Percentiles rank a stretch among this genome's conserved stretches.
These are phyloP conservation scores for Lasiosphaeria ovina DNA, from an alignment of 495 filamentous ascomycete species.

Conservation along the genomic window DNA sequence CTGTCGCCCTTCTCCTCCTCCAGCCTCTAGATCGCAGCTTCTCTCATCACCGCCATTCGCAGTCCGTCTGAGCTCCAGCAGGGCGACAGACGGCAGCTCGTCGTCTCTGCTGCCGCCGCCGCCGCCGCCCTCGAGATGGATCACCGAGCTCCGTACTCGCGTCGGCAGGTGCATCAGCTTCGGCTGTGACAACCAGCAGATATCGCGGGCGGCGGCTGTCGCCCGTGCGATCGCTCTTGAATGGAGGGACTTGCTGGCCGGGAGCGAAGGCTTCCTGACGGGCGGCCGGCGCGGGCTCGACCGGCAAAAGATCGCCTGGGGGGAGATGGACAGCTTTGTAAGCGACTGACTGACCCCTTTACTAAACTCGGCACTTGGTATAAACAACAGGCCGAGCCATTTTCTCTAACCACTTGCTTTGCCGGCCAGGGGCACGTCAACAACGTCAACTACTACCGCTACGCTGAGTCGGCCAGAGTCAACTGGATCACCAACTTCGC, in stretches of 20 bases:
- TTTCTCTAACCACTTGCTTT: slow-evolving; percentile 9
- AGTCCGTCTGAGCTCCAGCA: not conserved
- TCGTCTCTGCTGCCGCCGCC: slow-evolving; percentile 4
- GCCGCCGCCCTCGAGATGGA: slow-evolving; percentile 60
- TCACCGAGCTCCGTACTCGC: slow-evolving; percentile 67
- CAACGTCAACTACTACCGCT: slow-evolving; percentile 79
- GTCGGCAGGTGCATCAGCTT: slow-evolving; percentile 85
- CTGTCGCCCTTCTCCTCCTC: too few relatives aligned
- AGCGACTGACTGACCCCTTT: slow-evolving; percentile 18
- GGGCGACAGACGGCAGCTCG: not conserved
- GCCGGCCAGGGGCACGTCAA: slow-evolving; percentile 62
- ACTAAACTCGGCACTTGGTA: too few relatives aligned
- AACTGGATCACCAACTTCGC: slow-evolving; percentile 82
- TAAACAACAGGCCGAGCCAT: not conserved
- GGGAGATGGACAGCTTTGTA: slow-evolving; percentile 73
- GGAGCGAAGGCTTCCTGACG: slow-evolving; percentile 79
- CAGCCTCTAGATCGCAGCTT: not conserved
- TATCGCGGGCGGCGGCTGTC: slow-evolving; percentile 58
- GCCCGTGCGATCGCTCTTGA: slow-evolving; percentile 62
- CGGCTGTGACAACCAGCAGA: slow-evolving; percentile 61
- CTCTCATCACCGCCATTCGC: not conserved
- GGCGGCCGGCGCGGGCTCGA: slow-evolving; percentile 63
- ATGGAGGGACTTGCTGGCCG: slow-evolving; percentile 76
- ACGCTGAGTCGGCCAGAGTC: slow-evolving; percentile 80
- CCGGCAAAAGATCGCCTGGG: slow-evolving; percentile 78